Evolutionary conservation across 1,284 basidiomycete species (phyloP).

Genomic region (Ustilago shanxiensis): DNA sequence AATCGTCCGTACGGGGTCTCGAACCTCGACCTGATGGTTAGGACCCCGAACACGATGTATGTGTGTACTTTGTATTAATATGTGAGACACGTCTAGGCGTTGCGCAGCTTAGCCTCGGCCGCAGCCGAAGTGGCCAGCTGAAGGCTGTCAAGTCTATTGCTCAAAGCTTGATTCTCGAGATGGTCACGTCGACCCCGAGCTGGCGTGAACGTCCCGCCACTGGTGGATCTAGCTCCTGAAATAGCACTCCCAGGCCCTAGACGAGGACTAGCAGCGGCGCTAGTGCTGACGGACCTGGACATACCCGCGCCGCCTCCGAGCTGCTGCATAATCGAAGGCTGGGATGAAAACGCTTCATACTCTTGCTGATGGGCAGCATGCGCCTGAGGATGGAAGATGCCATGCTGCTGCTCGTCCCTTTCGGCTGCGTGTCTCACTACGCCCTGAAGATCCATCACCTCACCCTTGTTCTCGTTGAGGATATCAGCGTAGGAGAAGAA

Average conservation of each 20-base stretch:
- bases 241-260: constrained; percentile 5
- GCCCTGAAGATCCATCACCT: constrained; percentile 58
- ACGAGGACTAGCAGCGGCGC: constrained; percentile 41
- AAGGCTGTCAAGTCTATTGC: constrained; percentile 48
- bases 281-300: constrained; percentile 42
- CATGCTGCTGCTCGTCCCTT: constrained; percentile 52
- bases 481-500: constrained; percentile 68
- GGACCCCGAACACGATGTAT: background rate
- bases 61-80: too few relatives aligned
- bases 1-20: constrained; percentile 13
- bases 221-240: constrained; percentile 9
- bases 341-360: constrained; percentile 33
- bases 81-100: constrained; percentile 4
- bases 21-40: background rate
- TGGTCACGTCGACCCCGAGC: constrained; percentile 27
- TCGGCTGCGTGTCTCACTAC: constrained; percentile 52
- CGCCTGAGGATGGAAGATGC: constrained; percentile 13
- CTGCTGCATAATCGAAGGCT: constrained; percentile 53
- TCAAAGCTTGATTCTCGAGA: constrained; percentile 48
- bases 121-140: constrained; percentile 31
- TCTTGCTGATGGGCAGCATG: constrained; percentile 23
- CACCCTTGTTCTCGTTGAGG: constrained; percentile 61
- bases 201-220: constrained; percentile 35
- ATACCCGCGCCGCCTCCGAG: constrained; percentile 40
- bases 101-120: constrained; percentile 26